phyloP scores from a whole-genome alignment of 345 rosid genomes.

The Geranium rotundifolium region DNA sequence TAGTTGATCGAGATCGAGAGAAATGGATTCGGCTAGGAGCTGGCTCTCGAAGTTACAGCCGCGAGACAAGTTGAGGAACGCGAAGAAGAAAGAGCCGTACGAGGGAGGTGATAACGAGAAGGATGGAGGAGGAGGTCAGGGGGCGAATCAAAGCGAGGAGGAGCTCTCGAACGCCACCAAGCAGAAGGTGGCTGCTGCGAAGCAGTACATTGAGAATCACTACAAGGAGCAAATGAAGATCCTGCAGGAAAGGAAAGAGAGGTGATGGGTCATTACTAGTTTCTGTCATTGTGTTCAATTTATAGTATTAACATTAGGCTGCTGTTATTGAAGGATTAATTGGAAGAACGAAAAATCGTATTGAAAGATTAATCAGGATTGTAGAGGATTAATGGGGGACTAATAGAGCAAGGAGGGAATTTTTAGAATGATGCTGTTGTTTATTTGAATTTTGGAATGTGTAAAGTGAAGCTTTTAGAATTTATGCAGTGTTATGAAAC shows the following conservation, averaged over 20 bases:
- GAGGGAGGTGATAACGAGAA: slow-evolving; percentile 12
- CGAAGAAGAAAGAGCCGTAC: slow-evolving; percentile 25
- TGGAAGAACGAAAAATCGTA: too few species aligned
- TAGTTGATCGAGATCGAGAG: neutral
- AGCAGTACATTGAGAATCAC: slow-evolving; percentile 80
- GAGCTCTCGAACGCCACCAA: slow-evolving; percentile 46
- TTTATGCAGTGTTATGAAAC: too few species aligned
- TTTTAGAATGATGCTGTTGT: too few species aligned
- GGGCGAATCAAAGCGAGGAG: slow-evolving; percentile 25
- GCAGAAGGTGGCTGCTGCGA: slow-evolving; percentile 74
- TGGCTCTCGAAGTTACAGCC: slow-evolving; percentile 14
- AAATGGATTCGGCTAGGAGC: slow-evolving; percentile 15
- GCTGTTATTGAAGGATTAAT: too few species aligned
- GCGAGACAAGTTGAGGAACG: slow-evolving; percentile 7
- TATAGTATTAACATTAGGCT: too few species aligned
- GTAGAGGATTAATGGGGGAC: too few species aligned
- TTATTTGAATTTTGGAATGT: too few species aligned
- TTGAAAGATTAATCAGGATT: too few species aligned
- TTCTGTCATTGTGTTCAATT: too few species aligned
- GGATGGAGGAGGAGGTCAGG: slow-evolving; percentile 21
- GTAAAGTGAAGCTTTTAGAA: too few species aligned
- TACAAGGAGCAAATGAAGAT: slow-evolving; percentile 82
- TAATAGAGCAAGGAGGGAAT: too few species aligned
- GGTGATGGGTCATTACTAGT: slow-evolving; percentile 21
- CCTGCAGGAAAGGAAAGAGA: slow-evolving; percentile 64